These are phyloP conservation scores for Cyclostephanos tholiformis DNA, from an alignment of 108 stramenopile genomes.

Conservation along the genomic window DNA sequence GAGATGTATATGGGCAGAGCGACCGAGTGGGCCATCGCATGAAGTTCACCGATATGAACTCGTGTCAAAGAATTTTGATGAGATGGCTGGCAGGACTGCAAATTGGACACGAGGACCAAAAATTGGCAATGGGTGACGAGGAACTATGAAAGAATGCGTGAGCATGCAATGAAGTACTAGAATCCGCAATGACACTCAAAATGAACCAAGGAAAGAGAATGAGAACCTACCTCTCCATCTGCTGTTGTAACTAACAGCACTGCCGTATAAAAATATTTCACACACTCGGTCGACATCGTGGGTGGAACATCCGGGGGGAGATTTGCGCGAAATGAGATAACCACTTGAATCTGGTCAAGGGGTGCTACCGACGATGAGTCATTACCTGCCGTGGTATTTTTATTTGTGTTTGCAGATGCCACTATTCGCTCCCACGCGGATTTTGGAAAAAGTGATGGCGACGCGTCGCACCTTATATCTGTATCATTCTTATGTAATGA, in stretches of 20 bases:
- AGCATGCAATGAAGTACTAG: background rate
- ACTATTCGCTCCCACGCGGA: conserved; percentile 30
- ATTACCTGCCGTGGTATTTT: background rate
- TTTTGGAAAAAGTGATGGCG: background rate
- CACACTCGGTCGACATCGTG: conserved; percentile 37
- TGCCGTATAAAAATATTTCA: conserved; percentile 52
- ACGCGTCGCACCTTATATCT: background rate
- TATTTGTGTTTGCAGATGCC: conserved; percentile 5
- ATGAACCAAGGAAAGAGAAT: conserved; percentile 1
- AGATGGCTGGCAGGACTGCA: background rate
- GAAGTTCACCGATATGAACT: conserved; percentile 44
- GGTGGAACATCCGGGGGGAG: conserved; percentile 47
- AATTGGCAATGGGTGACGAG: conserved; percentile 35
- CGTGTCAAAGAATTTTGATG: conserved; percentile 20
- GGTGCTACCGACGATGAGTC: background rate
- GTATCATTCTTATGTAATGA: background rate
- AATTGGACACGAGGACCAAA: conserved; percentile 26
- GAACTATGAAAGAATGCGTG: conserved; percentile 1
- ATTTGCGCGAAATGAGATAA: conserved; percentile 37
- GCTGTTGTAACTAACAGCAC: conserved; percentile 45
- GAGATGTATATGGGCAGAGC: conserved; percentile 31
- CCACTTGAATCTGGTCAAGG: conserved; percentile 23
- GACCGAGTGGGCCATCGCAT: conserved; percentile 32
- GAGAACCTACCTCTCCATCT: conserved; percentile 18
- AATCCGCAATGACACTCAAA: background rate